Conservation (phyloP, 495 filamentous ascomycete genomes). For the Penicilliopsis zonata region DNA sequence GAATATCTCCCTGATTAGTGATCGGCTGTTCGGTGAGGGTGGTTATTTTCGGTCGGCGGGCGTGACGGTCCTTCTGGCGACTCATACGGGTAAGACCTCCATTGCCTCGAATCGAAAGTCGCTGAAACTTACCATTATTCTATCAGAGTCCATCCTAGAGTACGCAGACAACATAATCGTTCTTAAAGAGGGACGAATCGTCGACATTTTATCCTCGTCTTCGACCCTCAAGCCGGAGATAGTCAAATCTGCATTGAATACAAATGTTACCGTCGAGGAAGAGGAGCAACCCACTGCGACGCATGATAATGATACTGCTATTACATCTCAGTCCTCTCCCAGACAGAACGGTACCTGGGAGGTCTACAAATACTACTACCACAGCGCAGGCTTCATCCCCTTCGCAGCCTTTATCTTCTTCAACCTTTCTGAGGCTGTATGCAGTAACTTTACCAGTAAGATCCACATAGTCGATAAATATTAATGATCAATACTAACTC, state of each 20-base stretch:
- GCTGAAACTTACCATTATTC: no score
- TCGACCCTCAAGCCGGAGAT: constrained; percentile 1
- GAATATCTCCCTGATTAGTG: constrained; percentile 31
- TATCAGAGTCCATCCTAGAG: no score
- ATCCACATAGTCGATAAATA: constrained; percentile 6
- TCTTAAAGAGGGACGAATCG: constrained; percentile 3
- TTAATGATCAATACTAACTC: neutral
- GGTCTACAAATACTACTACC: constrained; percentile 39
- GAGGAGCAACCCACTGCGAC: constrained; percentile 1
- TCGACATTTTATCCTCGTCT: no score
- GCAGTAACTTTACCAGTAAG: constrained; percentile 2
- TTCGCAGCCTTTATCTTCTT: neutral
- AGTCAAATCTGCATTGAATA: constrained; percentile 1
- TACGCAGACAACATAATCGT: constrained; percentile 8
- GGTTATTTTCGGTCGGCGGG: constrained; percentile 18
- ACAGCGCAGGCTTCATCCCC: constrained; percentile 18
- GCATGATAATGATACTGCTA: neutral
- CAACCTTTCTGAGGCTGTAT: constrained; percentile 1
- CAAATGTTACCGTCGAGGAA: neutral
- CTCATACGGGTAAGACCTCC: no score
- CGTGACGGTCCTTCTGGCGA: constrained; percentile 11
- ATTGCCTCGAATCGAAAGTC: no score
- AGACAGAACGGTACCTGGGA: constrained; percentile 23
- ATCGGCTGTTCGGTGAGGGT: constrained; percentile 22
- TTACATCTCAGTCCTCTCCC: neutral